Conservation (phyloP, 352 stramenopile species). For the Sclerospora graminicola region DNA sequence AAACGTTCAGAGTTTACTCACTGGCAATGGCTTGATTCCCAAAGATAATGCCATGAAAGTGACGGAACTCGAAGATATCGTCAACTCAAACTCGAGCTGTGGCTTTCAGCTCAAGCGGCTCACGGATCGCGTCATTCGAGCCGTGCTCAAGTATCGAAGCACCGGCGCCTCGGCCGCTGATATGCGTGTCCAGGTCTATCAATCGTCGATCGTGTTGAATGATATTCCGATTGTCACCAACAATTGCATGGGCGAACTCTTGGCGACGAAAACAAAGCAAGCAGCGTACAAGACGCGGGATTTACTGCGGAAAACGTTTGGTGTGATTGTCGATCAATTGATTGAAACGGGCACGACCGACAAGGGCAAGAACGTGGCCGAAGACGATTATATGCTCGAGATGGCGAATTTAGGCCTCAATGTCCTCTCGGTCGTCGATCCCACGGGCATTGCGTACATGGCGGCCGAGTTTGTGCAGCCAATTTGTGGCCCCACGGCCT, state of each 20-base stretch:
- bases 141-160: slow-evolving; percentile 13
- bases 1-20: slow-evolving; percentile 9
- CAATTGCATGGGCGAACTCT: slow-evolving; percentile 18
- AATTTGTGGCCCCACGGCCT: no score
- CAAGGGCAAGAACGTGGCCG: neutral
- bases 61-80: no score
- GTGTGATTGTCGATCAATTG: slow-evolving; percentile 19
- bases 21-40: no score
- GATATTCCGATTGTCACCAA: slow-evolving; percentile 24
- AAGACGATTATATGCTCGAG: neutral
- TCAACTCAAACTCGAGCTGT: slow-evolving; percentile 14
- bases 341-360: slow-evolving; percentile 10
- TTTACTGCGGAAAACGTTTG: no score
- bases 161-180: neutral
- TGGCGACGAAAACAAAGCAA: no score
- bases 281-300: no score
- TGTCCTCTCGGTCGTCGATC: no score
- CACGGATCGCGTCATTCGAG: no score
- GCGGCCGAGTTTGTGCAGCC: no score
- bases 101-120: slow-evolving; percentile 15
- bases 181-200: slow-evolving; percentile 17
- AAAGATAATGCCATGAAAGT: slow-evolving; percentile 6
- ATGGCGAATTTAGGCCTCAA: no score
- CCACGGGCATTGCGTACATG: no score
- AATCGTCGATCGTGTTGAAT: no score